These are phyloP conservation scores for Basipetospora chlamydospora DNA, from an alignment of 2,329 filamentous ascomycete genomes.

Conservation along the genomic window DNA sequence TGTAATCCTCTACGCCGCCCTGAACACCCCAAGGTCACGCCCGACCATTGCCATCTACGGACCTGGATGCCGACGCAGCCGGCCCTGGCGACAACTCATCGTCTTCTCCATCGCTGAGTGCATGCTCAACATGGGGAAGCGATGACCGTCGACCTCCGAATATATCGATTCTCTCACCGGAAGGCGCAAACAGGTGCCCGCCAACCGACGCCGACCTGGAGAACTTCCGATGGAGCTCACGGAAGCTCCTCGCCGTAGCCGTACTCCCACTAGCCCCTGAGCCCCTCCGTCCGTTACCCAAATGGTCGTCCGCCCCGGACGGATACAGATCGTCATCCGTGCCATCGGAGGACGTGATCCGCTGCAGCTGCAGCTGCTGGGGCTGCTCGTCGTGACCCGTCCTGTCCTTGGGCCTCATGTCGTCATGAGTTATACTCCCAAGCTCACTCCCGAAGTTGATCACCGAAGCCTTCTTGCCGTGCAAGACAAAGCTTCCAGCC, in stretches of 20 bases:
- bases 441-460: constrained; percentile 94
- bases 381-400: constrained; percentile 25
- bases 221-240: constrained; percentile 46
- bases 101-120: constrained; percentile 15
- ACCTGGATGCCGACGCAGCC: no score
- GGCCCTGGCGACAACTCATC: no score
- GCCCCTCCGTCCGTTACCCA: constrained; percentile 36
- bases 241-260: constrained; percentile 50
- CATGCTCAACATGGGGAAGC: constrained; percentile 34
- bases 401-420: constrained; percentile 49
- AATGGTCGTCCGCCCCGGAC: constrained; percentile 27
- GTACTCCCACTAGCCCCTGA: constrained; percentile 53
- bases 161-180: constrained; percentile 44
- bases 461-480: constrained; percentile 95
- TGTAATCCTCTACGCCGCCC: no score
- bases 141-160: constrained; percentile 44
- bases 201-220: constrained; percentile 33
- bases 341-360: constrained; percentile 17
- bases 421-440: constrained; percentile 60
- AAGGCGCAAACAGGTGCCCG: constrained; percentile 30
- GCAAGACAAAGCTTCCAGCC: constrained; percentile 83
- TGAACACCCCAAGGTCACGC: no score
- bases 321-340: constrained; percentile 38
- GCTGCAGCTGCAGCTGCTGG: constrained; percentile 9
- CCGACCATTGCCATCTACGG: no score